Evolutionary conservation across 2,329 filamentous ascomycete species (phyloP), one percentile per base, ranked within the genome.

Genomic region (Talaromyces sp.): DNA sequence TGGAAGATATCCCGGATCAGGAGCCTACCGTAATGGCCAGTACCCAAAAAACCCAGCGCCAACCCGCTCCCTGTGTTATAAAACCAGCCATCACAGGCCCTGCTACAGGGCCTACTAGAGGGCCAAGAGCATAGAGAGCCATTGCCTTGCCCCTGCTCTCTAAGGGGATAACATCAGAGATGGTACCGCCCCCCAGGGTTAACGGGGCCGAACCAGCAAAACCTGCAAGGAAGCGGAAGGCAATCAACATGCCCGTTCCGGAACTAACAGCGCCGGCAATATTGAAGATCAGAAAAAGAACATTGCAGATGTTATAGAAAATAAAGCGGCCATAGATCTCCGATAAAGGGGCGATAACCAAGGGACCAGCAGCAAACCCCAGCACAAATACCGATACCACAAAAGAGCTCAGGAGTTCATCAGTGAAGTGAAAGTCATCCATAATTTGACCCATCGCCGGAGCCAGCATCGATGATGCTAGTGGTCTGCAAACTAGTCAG

Each of bases 271-370:
- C 89, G 13, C 39, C 9, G 0, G 86, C 88, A 67, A 91, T 82
- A 50, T 85, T 86, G 79, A 87, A 89, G 1, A 84, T 72, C 63
- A 86, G 82, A 73, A 90, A 90, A 64, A 86, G 79, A 5, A 82
- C 70, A 68, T 87, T 90, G 65, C 85, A 84, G 1, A 70, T 73
- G 24, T 84, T 82, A 66, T 90, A 82, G 39, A 90, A 73, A 1
- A 81, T 74, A 3, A 85, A 74, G 1, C 89, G 82, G 0, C 89
- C 89, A 70, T 88, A 89, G 62, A 90, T 83, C 72, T 91, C 89
- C 1, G 82, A 85, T 54, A 88, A 69, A 0, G 86, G 86, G 1
- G 85, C 84, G 3, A 88, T 73, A 59, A 87, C 76, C 5, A 88
- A 74, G 0, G 86, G 86, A 0, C 86, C 86, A 27, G 87, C 35